Conservation (phyloP, 495 filamentous ascomycete species). For the Penicillium antarcticum region DNA sequence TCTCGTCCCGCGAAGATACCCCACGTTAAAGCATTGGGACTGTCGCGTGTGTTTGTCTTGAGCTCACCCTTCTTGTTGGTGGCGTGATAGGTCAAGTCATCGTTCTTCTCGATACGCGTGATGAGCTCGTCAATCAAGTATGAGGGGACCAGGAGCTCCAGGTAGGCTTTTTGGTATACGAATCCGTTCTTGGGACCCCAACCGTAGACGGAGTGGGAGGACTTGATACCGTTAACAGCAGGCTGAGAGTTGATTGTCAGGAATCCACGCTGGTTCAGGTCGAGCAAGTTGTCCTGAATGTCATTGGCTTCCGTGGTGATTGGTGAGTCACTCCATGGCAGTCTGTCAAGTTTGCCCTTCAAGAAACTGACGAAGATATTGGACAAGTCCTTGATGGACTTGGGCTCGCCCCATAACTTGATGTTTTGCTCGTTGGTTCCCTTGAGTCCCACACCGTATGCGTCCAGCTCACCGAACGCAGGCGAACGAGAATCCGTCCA, state of each 20-base stretch:
- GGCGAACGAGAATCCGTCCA: constrained; percentile 98
- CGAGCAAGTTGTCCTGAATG: constrained; percentile 72
- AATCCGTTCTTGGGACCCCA: constrained; percentile 96
- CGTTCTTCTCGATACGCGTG: constrained; percentile 70
- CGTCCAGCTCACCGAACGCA: constrained; percentile 94
- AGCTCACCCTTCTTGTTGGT: constrained; percentile 78
- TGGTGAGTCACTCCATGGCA: constrained; percentile 93
- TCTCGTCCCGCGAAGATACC: constrained; percentile 98
- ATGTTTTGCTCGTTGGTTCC: constrained; percentile 97
- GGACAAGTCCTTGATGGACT: constrained; percentile 73
- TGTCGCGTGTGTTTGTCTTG: constrained; percentile 77
- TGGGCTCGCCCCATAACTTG: constrained; percentile 90
- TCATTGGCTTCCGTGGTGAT: constrained; percentile 76
- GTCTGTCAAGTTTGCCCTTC: constrained; percentile 68
- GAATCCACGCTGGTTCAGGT: constrained; percentile 80
- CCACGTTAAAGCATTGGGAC: constrained; percentile 97
- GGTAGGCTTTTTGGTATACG: constrained; percentile 97
- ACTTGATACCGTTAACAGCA: constrained; percentile 88
- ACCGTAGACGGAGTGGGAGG: constrained; percentile 79
- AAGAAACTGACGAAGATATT: constrained; percentile 82
- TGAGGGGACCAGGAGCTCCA: constrained; percentile 84
- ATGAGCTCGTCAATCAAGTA: constrained; percentile 75
- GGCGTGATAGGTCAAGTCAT: constrained; percentile 88
- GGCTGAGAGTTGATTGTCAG: constrained; percentile 98
- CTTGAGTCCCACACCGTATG: constrained; percentile 90